These are phyloP conservation scores for Halenospora varia DNA, from an alignment of 495 filamentous ascomycete species.

Conservation along the genomic window DNA sequence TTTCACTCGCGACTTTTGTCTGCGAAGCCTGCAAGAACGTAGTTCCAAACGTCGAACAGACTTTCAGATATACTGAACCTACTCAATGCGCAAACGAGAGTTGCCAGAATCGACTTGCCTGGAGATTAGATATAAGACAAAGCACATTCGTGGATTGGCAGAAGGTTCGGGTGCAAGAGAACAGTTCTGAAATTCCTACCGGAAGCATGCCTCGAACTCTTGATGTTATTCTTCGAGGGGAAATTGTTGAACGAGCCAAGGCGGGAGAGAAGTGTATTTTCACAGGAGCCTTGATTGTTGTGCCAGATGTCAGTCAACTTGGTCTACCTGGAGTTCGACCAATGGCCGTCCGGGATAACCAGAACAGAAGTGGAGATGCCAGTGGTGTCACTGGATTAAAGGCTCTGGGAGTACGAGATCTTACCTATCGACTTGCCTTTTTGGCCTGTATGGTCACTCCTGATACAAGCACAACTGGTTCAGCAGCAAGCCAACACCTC, in stretches of 20 bases:
- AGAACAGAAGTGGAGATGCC: constrained; percentile 69
- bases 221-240: constrained; percentile 95
- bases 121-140: constrained; percentile 93
- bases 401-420: constrained; percentile 85
- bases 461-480: constrained; percentile 75
- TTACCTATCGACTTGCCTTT: constrained; percentile 97
- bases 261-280: constrained; percentile 98
- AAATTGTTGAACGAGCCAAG: constrained; percentile 96
- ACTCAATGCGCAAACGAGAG: constrained; percentile 89
- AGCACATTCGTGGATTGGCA: constrained; percentile 99
- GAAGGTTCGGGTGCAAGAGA: constrained; percentile 95
- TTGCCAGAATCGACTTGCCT: constrained; percentile 86
- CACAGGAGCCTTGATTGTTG: constrained; percentile 91
- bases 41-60: constrained; percentile 90
- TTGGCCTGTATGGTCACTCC: constrained; percentile 95
- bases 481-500: constrained; percentile 59
- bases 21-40: constrained; percentile 83
- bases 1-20: constrained; percentile 86
- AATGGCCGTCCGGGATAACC: constrained; percentile 80
- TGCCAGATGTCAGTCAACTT: constrained; percentile 94
- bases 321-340: constrained; percentile 82
- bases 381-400: constrained; percentile 84
- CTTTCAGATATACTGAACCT: constrained; percentile 94
- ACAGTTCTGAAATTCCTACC: constrained; percentile 95
- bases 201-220: constrained; percentile 98